These are phyloP conservation scores for Lentinula sp. DNA, from an alignment of 768 basidiomycete genomes.

Conservation along the genomic window DNA sequence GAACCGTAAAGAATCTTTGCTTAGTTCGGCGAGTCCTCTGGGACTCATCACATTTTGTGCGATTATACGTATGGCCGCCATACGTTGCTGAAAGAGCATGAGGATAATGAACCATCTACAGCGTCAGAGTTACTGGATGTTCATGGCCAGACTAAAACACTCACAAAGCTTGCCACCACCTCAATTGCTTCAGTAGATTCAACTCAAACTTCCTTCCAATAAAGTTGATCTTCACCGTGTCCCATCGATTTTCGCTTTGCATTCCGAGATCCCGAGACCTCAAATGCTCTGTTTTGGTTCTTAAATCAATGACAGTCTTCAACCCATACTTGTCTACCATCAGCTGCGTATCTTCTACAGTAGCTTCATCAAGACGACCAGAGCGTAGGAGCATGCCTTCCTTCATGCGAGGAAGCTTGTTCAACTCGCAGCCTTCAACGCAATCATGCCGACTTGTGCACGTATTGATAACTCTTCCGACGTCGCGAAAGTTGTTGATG, in stretches of 20 bases:
- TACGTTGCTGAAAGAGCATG: constrained; percentile 10
- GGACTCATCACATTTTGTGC: constrained; percentile 13
- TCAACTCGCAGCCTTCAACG: background rate
- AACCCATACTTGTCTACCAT: constrained; percentile 10
- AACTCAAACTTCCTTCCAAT: constrained; percentile 11
- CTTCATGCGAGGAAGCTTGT: background rate
- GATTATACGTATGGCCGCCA: constrained; percentile 15
- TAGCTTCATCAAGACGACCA: constrained; percentile 14
- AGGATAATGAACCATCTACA: constrained; percentile 12
- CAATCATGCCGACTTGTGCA: background rate
- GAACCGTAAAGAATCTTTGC: constrained; percentile 13
- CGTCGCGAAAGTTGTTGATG: constrained; percentile 1
- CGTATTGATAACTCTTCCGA: background rate
- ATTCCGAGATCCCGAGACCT: background rate
- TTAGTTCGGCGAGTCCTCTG: constrained; percentile 11
- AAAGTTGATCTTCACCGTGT: constrained; percentile 12
- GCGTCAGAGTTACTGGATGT: background rate
- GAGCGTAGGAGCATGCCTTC: constrained; percentile 12
- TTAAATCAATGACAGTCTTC: constrained; percentile 13
- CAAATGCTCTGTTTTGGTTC: constrained; percentile 15
- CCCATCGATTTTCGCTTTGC: constrained; percentile 3
- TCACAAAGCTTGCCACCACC: constrained; percentile 14
- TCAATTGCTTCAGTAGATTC: constrained; percentile 12
- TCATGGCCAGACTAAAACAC: background rate
- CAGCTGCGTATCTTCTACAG: constrained; percentile 7